A percentile compares a stretch with the other conserved stretches of the same genome.
Evolutionary conservation across 305 asterid species (phyloP).

Genomic region (Rubia peregrina): DNA sequence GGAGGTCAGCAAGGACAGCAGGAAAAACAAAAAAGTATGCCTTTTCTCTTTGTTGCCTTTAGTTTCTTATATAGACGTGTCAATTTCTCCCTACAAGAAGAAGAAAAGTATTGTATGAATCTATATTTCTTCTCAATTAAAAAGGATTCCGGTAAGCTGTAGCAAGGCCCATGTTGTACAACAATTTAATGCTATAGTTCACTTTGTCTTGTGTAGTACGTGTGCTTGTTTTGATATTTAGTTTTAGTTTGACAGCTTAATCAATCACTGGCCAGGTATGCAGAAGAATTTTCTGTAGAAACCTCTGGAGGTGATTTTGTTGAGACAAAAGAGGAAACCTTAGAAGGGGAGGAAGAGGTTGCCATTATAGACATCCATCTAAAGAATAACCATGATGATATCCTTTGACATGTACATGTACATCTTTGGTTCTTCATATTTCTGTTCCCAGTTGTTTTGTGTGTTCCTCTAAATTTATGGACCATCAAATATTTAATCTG

Average conservation of each 20-base stretch:
- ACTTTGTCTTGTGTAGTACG: not conserved
- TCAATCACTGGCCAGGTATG: conserved; percentile 35
- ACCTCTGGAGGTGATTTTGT: conserved; percentile 55
- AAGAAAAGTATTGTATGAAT: not conserved
- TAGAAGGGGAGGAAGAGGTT: conserved; percentile 42
- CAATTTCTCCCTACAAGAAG: conserved; percentile 9
- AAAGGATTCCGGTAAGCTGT: not conserved
- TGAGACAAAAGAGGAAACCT: conserved; percentile 33
- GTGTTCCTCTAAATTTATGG: not conserved
- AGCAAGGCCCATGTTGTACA: not conserved
- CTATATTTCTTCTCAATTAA: not conserved
- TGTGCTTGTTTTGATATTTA: not conserved
- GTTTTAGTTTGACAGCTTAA: conserved; percentile 6
- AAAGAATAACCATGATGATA: conserved; percentile 23
- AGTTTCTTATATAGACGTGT: conserved; percentile 1
- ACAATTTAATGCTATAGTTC: not conserved
- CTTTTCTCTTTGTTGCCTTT: conserved; percentile 17
- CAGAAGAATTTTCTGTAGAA: conserved; percentile 57
- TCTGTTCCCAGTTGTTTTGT: not conserved
- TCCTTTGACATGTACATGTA: conserved; percentile 20
- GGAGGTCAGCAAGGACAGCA: conserved; percentile 69
- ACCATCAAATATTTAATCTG: not conserved
- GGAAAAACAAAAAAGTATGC: conserved; percentile 56
- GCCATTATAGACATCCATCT: conserved; percentile 21
- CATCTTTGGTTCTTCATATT: not conserved